Percentiles rank a stretch among this genome's conserved stretches.
Evolutionary conservation across 2,329 filamentous ascomycete species (phyloP).

Genomic region (Talaromyces albobiverticillius): DNA sequence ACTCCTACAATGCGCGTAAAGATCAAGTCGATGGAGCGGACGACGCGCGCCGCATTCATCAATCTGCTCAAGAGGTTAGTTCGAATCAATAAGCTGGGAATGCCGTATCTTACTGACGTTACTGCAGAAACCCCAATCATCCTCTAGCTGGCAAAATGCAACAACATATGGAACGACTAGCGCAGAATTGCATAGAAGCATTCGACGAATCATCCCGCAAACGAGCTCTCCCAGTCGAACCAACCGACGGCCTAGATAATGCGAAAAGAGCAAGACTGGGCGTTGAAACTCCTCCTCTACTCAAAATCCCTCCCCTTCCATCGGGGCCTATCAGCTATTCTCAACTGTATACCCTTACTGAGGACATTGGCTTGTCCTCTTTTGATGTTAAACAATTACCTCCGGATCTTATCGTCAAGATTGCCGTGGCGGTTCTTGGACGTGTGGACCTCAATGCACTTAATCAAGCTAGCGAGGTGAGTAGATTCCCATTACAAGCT

Average conservation of each 20-base stretch:
- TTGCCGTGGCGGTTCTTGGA: constrained; percentile 75
- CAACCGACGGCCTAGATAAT: constrained; percentile 67
- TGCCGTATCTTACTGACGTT: constrained; percentile 22
- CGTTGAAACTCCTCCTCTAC: constrained; percentile 46
- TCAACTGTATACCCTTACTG: constrained; percentile 82
- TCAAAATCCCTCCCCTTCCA: constrained; percentile 66
- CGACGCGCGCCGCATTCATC: constrained; percentile 75
- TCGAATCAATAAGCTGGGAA: not conserved
- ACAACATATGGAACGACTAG: constrained; percentile 78
- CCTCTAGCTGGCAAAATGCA: constrained; percentile 75
- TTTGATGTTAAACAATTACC: constrained; percentile 85
- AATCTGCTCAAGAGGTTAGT: constrained; percentile 75
- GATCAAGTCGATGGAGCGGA: constrained; percentile 92
- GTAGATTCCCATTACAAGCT: constrained; percentile 16
- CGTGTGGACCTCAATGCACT: constrained; percentile 68
- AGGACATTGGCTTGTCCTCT: constrained; percentile 67
- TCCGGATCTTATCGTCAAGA: constrained; percentile 70
- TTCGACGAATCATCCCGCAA: constrained; percentile 77
- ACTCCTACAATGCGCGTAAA: constrained; percentile 77
- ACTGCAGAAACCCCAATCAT: constrained; percentile 70
- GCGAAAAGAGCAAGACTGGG: constrained; percentile 78
- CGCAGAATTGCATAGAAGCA: constrained; percentile 72
- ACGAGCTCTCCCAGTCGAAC: constrained; percentile 67
- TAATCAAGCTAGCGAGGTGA: constrained; percentile 69
- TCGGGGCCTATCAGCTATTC: constrained; percentile 74